phyloP scores from a whole-genome alignment of 2,329 filamentous ascomycete genomes.

The Zymoseptoria crescenta region DNA sequence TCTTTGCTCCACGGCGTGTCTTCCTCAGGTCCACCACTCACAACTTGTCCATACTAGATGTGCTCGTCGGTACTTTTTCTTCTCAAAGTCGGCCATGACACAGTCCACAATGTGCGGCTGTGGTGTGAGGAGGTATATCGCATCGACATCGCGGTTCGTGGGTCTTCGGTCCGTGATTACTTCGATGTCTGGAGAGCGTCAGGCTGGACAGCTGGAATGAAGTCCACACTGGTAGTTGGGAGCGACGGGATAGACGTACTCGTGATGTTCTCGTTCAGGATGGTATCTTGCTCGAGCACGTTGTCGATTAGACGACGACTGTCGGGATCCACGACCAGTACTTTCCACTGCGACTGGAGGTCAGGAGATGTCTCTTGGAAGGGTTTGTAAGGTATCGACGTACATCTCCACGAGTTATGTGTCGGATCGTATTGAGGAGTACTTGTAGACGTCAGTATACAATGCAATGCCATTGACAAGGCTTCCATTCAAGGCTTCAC shows the following conservation, averaged over 20 bases:
- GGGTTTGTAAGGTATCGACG: slow-evolving; percentile 17
- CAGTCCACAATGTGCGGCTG: slow-evolving; percentile 86
- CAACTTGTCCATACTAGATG: slow-evolving; percentile 79
- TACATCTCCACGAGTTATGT: slow-evolving; percentile 67
- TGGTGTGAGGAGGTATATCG: slow-evolving; percentile 84
- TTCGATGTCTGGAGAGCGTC: slow-evolving; percentile 67
- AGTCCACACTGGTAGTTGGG: not conserved
- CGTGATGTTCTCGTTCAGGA: slow-evolving; percentile 91
- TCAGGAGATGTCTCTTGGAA: slow-evolving; percentile 5
- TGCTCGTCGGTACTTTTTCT: slow-evolving; percentile 67
- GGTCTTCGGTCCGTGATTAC: slow-evolving; percentile 80
- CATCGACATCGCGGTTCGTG: slow-evolving; percentile 82
- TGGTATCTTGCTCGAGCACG: slow-evolving; percentile 89
- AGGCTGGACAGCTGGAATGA: slow-evolving; percentile 14
- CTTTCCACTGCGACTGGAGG: slow-evolving; percentile 69
- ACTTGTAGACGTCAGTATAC: slow-evolving; percentile 40
- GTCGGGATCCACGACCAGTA: slow-evolving; percentile 77
- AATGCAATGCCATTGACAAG: not conserved
- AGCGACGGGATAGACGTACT: slow-evolving; percentile 50
- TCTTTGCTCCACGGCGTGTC: not conserved
- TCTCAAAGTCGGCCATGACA: slow-evolving; percentile 84
- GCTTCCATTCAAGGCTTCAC: slow-evolving; percentile 21
- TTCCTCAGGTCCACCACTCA: slow-evolving; percentile 30
- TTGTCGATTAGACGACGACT: slow-evolving; percentile 84
- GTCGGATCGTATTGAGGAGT: slow-evolving; percentile 65